phyloP scores from a whole-genome alignment of 805 yeast species.

The Wickerhamiella kazuoi region DNA sequence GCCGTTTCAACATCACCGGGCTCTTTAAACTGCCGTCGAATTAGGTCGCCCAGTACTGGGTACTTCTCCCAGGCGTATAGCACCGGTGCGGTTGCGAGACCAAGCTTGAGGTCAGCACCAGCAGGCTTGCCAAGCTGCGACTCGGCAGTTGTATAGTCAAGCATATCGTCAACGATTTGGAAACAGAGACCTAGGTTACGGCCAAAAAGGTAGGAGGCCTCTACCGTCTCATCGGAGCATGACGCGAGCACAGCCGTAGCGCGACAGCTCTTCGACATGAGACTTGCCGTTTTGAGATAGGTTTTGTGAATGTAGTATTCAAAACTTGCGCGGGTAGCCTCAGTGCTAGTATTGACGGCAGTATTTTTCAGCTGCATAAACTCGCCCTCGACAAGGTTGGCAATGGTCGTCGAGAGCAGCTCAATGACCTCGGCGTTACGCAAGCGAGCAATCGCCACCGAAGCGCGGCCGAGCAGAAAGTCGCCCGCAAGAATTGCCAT shows the following conservation, averaged over 20 bases:
- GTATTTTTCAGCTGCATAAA: conserved; percentile 97
- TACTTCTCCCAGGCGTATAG: conserved; percentile 82
- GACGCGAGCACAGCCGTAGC: conserved; percentile 90
- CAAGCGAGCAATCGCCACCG: conserved; percentile 82
- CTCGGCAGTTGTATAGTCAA: conserved; percentile 83
- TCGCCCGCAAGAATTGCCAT: conserved; percentile 98
- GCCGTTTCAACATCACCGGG: conserved; percentile 81
- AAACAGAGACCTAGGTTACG: conserved; percentile 86
- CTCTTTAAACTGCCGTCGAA: conserved; percentile 61
- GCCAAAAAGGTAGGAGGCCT: conserved; percentile 79
- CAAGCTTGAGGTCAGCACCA: conserved; percentile 84
- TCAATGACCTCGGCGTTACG: conserved; percentile 97
- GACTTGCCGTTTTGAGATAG: conserved; percentile 81
- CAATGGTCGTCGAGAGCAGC: conserved; percentile 85
- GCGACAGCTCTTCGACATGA: conserved; percentile 84
- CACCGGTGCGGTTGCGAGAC: conserved; percentile 94
- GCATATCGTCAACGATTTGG: conserved; percentile 90
- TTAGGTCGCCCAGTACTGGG: conserved; percentile 70
- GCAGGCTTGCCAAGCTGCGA: conserved; percentile 84
- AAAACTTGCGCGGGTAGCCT: conserved; percentile 51
- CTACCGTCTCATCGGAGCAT: conserved; percentile 55
- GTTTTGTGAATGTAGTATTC: conserved; percentile 92
- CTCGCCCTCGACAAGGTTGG: conserved; percentile 94
- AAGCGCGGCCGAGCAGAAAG: conserved; percentile 85
- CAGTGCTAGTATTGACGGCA: conserved; percentile 35